Base-by-base conservation (phyloP, 2,329 filamentous ascomycete genomes). In the Acrocalymma vagum region DNA sequence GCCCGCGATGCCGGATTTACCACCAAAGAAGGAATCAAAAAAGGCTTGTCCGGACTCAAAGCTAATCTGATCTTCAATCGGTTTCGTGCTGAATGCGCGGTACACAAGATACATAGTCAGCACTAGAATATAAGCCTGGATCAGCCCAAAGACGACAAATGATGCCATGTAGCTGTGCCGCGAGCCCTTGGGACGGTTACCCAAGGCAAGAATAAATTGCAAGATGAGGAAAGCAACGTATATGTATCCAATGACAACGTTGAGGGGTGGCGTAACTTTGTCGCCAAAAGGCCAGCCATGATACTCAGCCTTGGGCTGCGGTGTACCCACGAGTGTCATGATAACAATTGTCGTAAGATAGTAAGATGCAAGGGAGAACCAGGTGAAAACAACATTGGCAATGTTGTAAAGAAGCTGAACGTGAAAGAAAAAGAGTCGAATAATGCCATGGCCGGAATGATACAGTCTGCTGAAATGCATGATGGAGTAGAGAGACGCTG, bases 391-490 rank as follows among this genome's bases (percentile, higher is more conserved):
- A 49, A 93, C 83, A 62, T 89, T 88, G 69, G 88, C 84, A 62
- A 92, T 78, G 75, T 95, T 96, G 82, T 96, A 96, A 63, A 96
- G 64, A 68, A 96, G 83, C 73, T 96, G 92, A 55, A 96, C 77
- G 74, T 96, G 92, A 69, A 96, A 83, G 81, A 96, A 95, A 78
- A 96, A 87, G 90, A 96, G 95, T 75, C 92, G 90, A 51, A 96
- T 73, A 53, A 96, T 81, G 79, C 95, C 96, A 78, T 96, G 92
- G 26, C 91, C 91, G 66, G 87, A 92, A 79, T 93, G 93, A 81
- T 96, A 96, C 85, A 96, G 93, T 57, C 92, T 87, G 27, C 89
- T 88, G 63, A 96, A 96, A 71, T 96, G 93, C 89, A 96, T 96
- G 54, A 96, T 81, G 16, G 92, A 88, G 76, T 96, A 96, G 65